Base-by-base conservation (phyloP, 257 asterid species). In the Lavandula angustifolia region DNA sequence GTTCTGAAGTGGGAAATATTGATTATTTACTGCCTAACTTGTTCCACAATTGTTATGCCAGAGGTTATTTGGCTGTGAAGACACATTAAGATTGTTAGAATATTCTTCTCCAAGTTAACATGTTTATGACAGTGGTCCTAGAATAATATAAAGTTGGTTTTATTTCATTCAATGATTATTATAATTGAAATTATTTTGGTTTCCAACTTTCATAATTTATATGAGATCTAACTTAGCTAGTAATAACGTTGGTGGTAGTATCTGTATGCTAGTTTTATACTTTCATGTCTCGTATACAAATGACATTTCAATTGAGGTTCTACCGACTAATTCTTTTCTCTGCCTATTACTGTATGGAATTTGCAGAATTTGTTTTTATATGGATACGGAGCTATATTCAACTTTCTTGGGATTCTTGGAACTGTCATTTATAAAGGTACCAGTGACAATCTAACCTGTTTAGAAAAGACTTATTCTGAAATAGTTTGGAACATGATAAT, bases 331-430 rank as follows among this genome's bases (percentile, higher is more conserved):
- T 37, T 22, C 32, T 13, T 29, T 29, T 67, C 41, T 34, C 38
- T 31, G 40, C 51, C 63, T 43, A 22, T 22, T 22, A 22, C 61
- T 75, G 31, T 68, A 43, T 77, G 64, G 35, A 34, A 51, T 63
- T 22, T 80, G 84, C 96, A 94, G 99, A 94, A 94, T 80, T 80
- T 94, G 57, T 94, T 94, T 77, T 78, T 94, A 50, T 94, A 94
- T 60, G 98, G 99, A 47, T 94, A 94, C 75, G 99, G 99, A 72
- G 99, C 99, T 32, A 81, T 94, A 70, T 91, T 91, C 87, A 94
- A 94, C 80, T 85, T 94, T 67, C 88, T 94, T 11, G 99, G 96
- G 38, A 86, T 94, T 64, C 88, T 94, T 69, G 91, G 66, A 62
- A 58, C 84, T 53, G 89, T 71, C 69, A 59, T 91, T 46, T 53